Conservation (phyloP, 2,329 filamentous ascomycete genomes). For the Lasiodiplodia citricola region DNA sequence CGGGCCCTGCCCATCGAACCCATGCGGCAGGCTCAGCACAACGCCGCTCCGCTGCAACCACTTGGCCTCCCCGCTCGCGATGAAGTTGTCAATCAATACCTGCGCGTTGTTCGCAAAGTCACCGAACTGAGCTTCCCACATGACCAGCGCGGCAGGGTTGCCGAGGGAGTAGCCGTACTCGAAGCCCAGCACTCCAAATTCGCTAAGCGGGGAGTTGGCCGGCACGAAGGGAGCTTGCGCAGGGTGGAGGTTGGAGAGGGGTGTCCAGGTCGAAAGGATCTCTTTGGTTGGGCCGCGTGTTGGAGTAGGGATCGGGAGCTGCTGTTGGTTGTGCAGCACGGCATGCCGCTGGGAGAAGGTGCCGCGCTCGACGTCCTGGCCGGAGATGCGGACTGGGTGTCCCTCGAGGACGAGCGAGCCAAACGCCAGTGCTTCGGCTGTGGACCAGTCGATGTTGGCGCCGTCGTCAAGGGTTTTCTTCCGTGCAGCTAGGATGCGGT, state of each 20-base stretch:
- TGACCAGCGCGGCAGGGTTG: constrained; percentile 94
- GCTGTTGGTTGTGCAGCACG: constrained; percentile 87
- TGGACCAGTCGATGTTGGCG: constrained; percentile 96
- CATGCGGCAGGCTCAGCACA: constrained; percentile 94
- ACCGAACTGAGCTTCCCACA: constrained; percentile 99
- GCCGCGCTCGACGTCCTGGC: constrained; percentile 98
- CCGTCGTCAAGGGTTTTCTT: constrained; percentile 92
- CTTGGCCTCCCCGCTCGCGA: constrained; percentile 96
- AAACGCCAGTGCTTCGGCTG: constrained; percentile 93
- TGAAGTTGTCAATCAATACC: constrained; percentile 98
- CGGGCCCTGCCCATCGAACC: constrained; percentile 96
- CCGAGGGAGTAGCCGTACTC: constrained; percentile 98
- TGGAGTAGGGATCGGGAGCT: too few relatives aligned
- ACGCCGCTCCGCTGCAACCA: constrained; percentile 98
- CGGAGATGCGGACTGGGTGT: constrained; percentile 95
- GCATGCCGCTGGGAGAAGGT: constrained; percentile 98
- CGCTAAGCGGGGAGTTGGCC: constrained; percentile 87
- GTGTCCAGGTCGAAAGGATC: constrained; percentile 92
- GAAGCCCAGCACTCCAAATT: constrained; percentile 83
- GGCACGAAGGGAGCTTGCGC: constrained; percentile 97
- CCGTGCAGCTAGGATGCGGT: constrained; percentile 88
- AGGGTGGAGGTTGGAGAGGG: constrained; percentile 83
- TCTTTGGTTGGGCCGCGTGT: too few relatives aligned
- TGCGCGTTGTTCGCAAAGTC: constrained; percentile 99
- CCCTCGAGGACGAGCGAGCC: constrained; percentile 90